Conservation (phyloP, 495 filamentous ascomycete species). For the Aspergillus biplanus region DNA sequence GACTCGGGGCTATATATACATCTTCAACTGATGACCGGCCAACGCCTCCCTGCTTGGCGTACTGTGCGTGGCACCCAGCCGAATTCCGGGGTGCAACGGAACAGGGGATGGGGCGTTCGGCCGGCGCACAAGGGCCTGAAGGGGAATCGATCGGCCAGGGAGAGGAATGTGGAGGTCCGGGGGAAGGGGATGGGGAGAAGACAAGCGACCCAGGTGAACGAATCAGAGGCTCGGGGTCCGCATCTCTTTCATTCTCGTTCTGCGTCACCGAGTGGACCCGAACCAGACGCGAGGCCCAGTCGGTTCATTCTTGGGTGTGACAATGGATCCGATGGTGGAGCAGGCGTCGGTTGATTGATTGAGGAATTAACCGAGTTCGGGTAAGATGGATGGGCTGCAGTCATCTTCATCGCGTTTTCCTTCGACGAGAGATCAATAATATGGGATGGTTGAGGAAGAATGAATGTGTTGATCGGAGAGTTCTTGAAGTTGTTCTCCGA, state of each 20-base stretch:
- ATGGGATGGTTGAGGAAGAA: no score
- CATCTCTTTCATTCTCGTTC: not conserved
- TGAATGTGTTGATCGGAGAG: no score
- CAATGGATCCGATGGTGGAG: not conserved
- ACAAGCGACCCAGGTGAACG: constrained; percentile 6
- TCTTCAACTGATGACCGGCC: not conserved
- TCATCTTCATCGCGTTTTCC: no score
- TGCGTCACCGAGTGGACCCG: constrained; percentile 3
- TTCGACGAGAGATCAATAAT: no score
- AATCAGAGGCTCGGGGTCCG: constrained; percentile 16
- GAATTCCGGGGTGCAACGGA: constrained; percentile 16
- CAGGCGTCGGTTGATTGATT: not conserved
- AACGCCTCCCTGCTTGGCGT: not conserved
- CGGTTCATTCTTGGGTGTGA: not conserved
- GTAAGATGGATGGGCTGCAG: not conserved
- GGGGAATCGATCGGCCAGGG: constrained; percentile 16
- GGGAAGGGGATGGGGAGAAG: constrained; percentile 8
- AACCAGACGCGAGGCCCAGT: not conserved
- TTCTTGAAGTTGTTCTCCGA: no score
- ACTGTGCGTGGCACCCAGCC: constrained; percentile 1
- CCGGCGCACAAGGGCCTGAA: constrained; percentile 10
- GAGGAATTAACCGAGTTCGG: not conserved
- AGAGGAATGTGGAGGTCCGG: constrained; percentile 25
- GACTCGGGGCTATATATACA: constrained; percentile 9
- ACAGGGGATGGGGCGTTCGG: constrained; percentile 5